A percentile compares a stretch with the other conserved stretches of the same genome.
Conservation (phyloP, 208 protist genomes). For the Wallacemonas sp. region DNA sequence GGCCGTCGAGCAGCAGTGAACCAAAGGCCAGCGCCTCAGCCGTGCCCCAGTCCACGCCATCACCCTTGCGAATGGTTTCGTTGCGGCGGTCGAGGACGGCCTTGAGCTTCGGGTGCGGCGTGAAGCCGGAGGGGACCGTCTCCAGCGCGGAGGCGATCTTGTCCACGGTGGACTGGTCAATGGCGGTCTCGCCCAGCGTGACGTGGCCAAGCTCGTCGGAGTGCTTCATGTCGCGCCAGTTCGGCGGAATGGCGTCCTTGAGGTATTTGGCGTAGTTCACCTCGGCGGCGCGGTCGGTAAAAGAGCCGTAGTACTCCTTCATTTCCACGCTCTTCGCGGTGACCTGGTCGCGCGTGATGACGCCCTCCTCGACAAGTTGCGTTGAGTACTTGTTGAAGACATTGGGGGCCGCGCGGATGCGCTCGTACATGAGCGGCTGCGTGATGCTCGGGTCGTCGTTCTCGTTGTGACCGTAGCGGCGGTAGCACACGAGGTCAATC, state of each 20-base stretch:
- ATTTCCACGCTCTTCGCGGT: slow-evolving; percentile 72
- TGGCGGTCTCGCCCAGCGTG: slow-evolving; percentile 57
- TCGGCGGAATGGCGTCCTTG: slow-evolving; percentile 51
- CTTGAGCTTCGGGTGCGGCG: slow-evolving; percentile 77
- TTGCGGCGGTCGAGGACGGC: slow-evolving; percentile 76
- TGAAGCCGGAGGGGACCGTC: slow-evolving; percentile 78
- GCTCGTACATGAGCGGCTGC: slow-evolving; percentile 96
- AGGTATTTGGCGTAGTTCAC: slow-evolving; percentile 89
- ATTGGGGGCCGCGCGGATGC: slow-evolving; percentile 82
- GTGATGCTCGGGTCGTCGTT: slow-evolving; percentile 98
- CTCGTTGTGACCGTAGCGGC: slow-evolving; percentile 97
- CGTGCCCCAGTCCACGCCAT: slow-evolving; percentile 93
- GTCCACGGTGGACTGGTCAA: slow-evolving; percentile 55
- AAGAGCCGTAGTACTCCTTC: slow-evolving; percentile 80
- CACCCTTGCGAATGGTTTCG: slow-evolving; percentile 65
- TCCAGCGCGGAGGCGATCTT: slow-evolving; percentile 56
- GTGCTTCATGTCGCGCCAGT: slow-evolving; percentile 78
- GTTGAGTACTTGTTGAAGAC: slow-evolving; percentile 86
- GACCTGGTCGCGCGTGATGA: slow-evolving; percentile 69
- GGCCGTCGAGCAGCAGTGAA: slow-evolving; percentile 93
- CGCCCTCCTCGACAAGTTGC: slow-evolving; percentile 70
- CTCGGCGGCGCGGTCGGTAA: slow-evolving; percentile 49
- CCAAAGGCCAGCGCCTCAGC: slow-evolving; percentile 96
- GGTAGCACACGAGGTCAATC: slow-evolving; percentile 98
- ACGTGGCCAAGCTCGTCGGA: slow-evolving; percentile 75